These are phyloP conservation scores for Tephrocybe sp. DNA, from an alignment of 768 basidiomycete species.

Conservation along the genomic window DNA sequence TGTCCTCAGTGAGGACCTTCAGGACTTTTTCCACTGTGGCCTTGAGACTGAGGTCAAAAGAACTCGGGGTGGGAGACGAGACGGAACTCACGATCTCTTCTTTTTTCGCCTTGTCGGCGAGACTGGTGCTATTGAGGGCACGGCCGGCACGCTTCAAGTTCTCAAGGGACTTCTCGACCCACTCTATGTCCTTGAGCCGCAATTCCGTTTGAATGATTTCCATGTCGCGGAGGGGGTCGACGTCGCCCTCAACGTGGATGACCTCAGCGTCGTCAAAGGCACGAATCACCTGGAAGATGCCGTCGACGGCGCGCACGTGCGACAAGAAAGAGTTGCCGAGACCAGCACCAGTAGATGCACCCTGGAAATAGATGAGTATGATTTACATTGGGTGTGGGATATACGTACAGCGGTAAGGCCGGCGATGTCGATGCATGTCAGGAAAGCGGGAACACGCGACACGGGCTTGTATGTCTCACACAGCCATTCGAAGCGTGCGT, in stretches of 20 bases:
- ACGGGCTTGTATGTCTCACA: constrained; percentile 87
- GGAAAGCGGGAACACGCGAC: constrained; percentile 86
- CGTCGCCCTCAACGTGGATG: constrained; percentile 98
- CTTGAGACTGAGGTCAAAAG: constrained; percentile 34
- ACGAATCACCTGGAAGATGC: constrained; percentile 97
- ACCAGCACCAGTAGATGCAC: constrained; percentile 97
- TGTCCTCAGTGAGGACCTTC: constrained; percentile 74
- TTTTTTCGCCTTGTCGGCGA: constrained; percentile 95
- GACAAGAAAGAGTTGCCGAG: constrained; percentile 97
- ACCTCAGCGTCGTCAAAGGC: constrained; percentile 99
- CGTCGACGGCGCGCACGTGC: constrained; percentile 97
- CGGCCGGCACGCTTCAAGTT: constrained; percentile 72
- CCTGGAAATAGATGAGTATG: constrained; percentile 39
- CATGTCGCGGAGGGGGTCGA: constrained; percentile 96
- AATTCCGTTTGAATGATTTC: constrained; percentile 95
- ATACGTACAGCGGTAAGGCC: constrained; percentile 85
- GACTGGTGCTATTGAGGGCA: constrained; percentile 66
- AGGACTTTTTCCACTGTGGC: constrained; percentile 85
- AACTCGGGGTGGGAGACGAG: neutral
- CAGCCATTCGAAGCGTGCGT: constrained; percentile 93
- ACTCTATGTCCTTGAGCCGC: constrained; percentile 96
- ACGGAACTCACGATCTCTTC: constrained; percentile 78
- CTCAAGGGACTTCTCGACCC: constrained; percentile 92
- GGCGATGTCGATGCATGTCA: constrained; percentile 98
- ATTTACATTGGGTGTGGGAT: constrained; percentile 1